Conservation (phyloP, 441 rosid genomes). For the Syzygium malaccense region DNA sequence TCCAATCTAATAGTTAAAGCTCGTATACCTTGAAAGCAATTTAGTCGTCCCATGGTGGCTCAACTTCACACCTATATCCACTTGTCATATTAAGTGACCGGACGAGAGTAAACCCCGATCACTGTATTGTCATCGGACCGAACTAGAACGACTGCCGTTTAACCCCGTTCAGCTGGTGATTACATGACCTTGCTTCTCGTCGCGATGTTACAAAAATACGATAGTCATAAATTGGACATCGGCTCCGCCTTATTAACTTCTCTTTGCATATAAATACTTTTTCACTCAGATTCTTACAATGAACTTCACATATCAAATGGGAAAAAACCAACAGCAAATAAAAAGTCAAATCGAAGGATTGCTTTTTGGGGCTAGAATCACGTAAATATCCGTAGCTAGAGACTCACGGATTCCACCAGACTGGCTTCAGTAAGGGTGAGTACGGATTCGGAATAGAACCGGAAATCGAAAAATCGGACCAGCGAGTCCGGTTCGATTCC, state of each 20-base stretch:
- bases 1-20: neutral
- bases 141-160: neutral
- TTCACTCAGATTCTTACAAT: neutral
- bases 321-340: fast-evolving
- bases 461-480: too few species aligned
- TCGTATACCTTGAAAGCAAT: neutral
- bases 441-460: fast-evolving
- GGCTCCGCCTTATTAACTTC: neutral
- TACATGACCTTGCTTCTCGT: neutral
- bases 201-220: neutral
- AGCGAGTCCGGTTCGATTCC: too few species aligned
- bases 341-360: neutral
- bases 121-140: neutral
- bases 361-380: neutral
- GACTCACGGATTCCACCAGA: neutral
- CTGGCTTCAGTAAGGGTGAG: neutral
- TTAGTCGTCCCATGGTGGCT: neutral
- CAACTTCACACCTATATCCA: neutral
- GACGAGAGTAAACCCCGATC: neutral
- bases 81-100: neutral
- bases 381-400: neutral
- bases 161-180: neutral
- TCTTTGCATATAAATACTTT: neutral
- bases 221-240: neutral
- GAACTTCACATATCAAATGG: neutral